Percentiles rank a stretch among this genome's conserved stretches.
Evolutionary conservation across 2,329 filamentous ascomycete genomes (phyloP).

Genomic region (Cercospora zeae-maydis): DNA sequence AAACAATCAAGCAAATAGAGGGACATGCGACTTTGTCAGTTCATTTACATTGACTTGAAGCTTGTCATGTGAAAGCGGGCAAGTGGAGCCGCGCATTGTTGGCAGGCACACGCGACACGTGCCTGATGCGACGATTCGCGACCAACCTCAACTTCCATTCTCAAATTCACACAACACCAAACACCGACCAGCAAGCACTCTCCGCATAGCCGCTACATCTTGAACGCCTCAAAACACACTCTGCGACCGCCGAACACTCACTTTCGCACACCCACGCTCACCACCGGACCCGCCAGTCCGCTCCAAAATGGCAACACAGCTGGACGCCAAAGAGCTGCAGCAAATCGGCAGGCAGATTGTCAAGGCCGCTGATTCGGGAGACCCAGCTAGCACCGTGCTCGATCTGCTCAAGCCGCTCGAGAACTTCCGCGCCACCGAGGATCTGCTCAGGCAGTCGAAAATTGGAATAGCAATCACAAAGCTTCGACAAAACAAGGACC

Average conservation of each 20-base stretch:
- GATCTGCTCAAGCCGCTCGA: conserved; percentile 74
- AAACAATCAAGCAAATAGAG: background rate
- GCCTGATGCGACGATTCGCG: background rate
- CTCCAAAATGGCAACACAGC: conserved; percentile 39
- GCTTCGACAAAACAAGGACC: conserved; percentile 73
- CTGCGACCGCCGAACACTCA: background rate
- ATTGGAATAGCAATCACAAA: conserved; percentile 89
- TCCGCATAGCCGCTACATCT: background rate
- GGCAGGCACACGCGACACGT: background rate
- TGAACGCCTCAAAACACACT: background rate
- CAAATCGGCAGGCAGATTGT: conserved; percentile 72
- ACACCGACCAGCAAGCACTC: background rate
- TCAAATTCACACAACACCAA: background rate
- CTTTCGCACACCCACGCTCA: background rate
- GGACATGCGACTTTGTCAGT: background rate
- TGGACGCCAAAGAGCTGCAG: conserved; percentile 81
- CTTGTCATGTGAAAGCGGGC: background rate
- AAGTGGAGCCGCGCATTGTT: background rate
- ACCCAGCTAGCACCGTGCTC: conserved; percentile 68
- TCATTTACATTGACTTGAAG: background rate
- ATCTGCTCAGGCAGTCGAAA: conserved; percentile 83
- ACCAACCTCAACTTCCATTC: conserved; percentile 2
- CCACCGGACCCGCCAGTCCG: conserved; percentile 8
- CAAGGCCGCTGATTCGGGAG: conserved; percentile 72
- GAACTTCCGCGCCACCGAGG: conserved; percentile 79